Base-by-base conservation (phyloP, 768 basidiomycete genomes). In the Rhodotorula toruloides region DNA sequence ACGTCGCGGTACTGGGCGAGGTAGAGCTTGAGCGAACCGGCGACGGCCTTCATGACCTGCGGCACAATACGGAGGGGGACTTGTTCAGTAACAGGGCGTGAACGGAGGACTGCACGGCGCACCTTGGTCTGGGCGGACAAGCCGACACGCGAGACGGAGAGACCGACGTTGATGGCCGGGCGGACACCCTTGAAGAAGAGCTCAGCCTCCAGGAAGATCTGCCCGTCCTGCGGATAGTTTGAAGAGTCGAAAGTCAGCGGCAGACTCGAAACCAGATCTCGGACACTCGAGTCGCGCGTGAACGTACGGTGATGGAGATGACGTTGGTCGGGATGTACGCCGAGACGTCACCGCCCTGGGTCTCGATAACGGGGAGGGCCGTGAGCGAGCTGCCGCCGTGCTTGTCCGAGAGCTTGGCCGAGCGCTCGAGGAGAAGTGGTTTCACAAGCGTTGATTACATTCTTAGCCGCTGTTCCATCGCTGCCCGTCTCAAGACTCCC, bases 131-230 rank as follows among this genome's bases (percentile, higher is more conserved):
- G 96, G 77, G 96, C 96, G 76, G 96, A 94, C 52, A 94, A 98
- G 77, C 96, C 96, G 83, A 99, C 96, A 85, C 96, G 96, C 69
- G 96, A 99, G 74, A 99, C 96, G 66, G 96, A 99, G 70, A 98
- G 91, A 93, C 96, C 96, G 84, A 99, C 96, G 83, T 98, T 98
- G 81, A 98, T 98, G 73, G 96, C 96, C 60, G 96, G 94, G 78
- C 94, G 91, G 74, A 97, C 89, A 87, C 94, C 93, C 83, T 94
- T 92, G 93, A 98, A 98, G 91, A 98, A 97, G 77, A 97, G 88
- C 79, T 97, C 94, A 86, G 96, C 96, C 84, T 96, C 93, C 92
- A 99, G 97, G 92, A 99, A 99, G 78, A 76, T 76, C 70, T 76
- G 75, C 77, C 96, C 96, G 77, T 99, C 94, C 69, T 70, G 67